Percentiles rank a stretch among this genome's conserved stretches.
Evolutionary conservation across 192 early-diverging fungal genomes (phyloP).

Genomic region (Pilaira anomala): DNA sequence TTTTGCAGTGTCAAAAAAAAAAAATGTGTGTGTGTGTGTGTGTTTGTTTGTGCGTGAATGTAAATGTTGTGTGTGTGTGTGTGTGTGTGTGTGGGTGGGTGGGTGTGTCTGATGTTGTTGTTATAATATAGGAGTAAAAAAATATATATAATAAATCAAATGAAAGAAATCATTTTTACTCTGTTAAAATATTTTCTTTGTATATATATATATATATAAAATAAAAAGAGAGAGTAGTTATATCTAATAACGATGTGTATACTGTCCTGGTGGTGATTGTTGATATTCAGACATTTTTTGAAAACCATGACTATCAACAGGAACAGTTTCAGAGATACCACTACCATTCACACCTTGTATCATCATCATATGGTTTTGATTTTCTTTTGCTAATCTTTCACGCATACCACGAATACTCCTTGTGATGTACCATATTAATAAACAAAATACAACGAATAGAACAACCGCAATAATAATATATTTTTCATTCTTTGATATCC

Average conservation of each 20-base stretch:
- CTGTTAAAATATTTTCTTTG: too few species aligned
- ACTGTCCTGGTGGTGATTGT: neutral
- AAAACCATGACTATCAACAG: slow-evolving; percentile 12
- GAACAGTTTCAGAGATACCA: slow-evolving; percentile 17
- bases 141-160: too few species aligned
- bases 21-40: too few species aligned
- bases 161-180: too few species aligned
- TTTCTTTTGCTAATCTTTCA: slow-evolving; percentile 15
- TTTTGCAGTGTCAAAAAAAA: too few species aligned
- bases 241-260: slow-evolving; percentile 21
- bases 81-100: too few species aligned
- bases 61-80: too few species aligned
- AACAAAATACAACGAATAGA: slow-evolving; percentile 13
- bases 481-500: slow-evolving; percentile 21
- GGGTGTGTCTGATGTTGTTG: too few species aligned
- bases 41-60: too few species aligned
- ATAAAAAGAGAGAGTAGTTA: too few species aligned
- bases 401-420: slow-evolving; percentile 27
- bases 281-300: slow-evolving; percentile 12
- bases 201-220: too few species aligned
- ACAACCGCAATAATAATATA: slow-evolving; percentile 31
- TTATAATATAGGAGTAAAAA: too few species aligned
- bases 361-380: slow-evolving; percentile 25
- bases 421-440: slow-evolving; percentile 23
- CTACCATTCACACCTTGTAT: slow-evolving; percentile 12